These are phyloP conservation scores for Scytalidium sp. DNA, from an alignment of 2,329 filamentous ascomycete species.

Conservation along the genomic window DNA sequence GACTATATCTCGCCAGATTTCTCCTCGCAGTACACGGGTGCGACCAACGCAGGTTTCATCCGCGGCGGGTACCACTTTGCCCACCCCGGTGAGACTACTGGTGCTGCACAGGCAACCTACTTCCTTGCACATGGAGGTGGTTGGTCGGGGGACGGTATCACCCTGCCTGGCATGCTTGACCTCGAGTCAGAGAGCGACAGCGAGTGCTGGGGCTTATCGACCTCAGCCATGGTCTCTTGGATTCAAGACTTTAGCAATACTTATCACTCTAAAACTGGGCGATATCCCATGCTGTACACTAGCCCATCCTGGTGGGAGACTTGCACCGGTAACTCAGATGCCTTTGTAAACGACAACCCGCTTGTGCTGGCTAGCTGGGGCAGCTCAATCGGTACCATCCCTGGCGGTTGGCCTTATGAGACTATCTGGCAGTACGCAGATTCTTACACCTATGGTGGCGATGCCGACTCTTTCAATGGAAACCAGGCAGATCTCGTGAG, in stretches of 20 bases:
- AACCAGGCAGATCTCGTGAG: slow-evolving; percentile 30
- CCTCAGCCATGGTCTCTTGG: slow-evolving; percentile 47
- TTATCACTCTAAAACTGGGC: slow-evolving; percentile 42
- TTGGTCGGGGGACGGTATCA: slow-evolving; percentile 51
- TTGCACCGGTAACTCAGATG: slow-evolving; percentile 48
- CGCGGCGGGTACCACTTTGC: slow-evolving; percentile 57
- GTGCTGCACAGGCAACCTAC: slow-evolving; percentile 45
- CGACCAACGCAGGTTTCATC: slow-evolving; percentile 49
- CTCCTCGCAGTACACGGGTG: slow-evolving; percentile 44
- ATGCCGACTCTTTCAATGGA: slow-evolving; percentile 52
- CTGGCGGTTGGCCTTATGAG: slow-evolving; percentile 49
- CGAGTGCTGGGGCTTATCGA: slow-evolving; percentile 40
- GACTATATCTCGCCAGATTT: slow-evolving; percentile 43
- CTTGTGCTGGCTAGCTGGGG: slow-evolving; percentile 45
- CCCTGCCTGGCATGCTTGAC: slow-evolving; percentile 56
- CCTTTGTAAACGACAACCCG: slow-evolving; percentile 43
- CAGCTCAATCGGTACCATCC: slow-evolving; percentile 39
- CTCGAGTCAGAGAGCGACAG: slow-evolving; percentile 47
- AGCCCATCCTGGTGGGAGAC: slow-evolving; percentile 50
- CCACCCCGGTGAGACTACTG: slow-evolving; percentile 39
- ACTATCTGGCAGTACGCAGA: slow-evolving; percentile 55
- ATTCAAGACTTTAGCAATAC: slow-evolving; percentile 50
- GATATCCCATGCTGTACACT: slow-evolving; percentile 52
- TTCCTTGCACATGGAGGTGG: slow-evolving; percentile 52
- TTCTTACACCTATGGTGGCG: slow-evolving; percentile 46